These are phyloP conservation scores for Ophiostoma angusticollis DNA, from an alignment of 2,329 filamentous ascomycete genomes.

Conservation along the genomic window DNA sequence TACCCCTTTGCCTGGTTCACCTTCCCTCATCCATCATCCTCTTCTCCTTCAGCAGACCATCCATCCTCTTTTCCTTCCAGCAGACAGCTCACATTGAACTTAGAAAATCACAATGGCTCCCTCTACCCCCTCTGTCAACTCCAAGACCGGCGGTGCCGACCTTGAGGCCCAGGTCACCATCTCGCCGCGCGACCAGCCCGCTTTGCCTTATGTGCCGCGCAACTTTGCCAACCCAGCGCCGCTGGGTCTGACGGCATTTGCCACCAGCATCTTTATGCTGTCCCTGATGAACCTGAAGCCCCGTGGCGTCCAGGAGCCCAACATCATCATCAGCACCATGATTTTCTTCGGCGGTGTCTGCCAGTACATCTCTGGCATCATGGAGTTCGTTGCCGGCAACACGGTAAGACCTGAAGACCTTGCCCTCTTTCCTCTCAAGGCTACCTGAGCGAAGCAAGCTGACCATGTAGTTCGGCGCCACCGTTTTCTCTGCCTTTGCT, in stretches of 20 bases:
- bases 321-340: slow-evolving; percentile 58
- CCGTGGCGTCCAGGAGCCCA: slow-evolving; percentile 44
- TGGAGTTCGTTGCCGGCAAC: slow-evolving; percentile 76
- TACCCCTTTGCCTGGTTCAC: too few species aligned
- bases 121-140: slow-evolving; percentile 8
- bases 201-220: slow-evolving; percentile 8
- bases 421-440: not conserved
- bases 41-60: too few species aligned
- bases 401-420: slow-evolving; percentile 26
- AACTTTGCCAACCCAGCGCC: slow-evolving; percentile 63
- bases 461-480: slow-evolving; percentile 53
- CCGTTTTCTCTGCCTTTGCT: slow-evolving; percentile 66
- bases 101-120: slow-evolving; percentile 4
- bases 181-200: slow-evolving; percentile 11
- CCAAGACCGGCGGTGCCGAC: slow-evolving; percentile 9
- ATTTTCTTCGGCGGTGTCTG: slow-evolving; percentile 66
- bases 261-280: slow-evolving; percentile 71
- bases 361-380: slow-evolving; percentile 74
- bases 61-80: too few species aligned
- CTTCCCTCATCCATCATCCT: too few species aligned
- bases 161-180: slow-evolving; percentile 11
- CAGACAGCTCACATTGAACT: not conserved
- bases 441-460: too few species aligned
- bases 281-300: slow-evolving; percentile 62
- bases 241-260: slow-evolving; percentile 64